Evolutionary conservation across 169 alveolate genomes (phyloP), one percentile per base, ranked within the genome.

Genomic region (Plasmodium cynomolgi): DNA sequence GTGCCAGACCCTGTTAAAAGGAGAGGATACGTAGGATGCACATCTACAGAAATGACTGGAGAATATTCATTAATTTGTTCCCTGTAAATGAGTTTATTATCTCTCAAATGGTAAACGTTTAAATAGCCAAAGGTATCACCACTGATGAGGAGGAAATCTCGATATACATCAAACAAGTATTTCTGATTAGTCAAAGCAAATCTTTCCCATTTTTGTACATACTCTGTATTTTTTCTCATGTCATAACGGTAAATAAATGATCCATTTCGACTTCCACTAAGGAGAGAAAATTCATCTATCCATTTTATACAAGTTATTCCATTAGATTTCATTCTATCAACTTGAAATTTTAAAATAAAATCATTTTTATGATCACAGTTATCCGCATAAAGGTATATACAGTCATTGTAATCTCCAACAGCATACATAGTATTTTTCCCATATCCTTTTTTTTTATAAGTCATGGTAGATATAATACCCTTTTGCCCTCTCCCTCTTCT

Each of bases 401-500:
- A 80, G 39, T 88, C 90, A 58, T 80, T 88, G 73, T 88, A 88
- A 88, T 88, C 94, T 0, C 94, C 94, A 23, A 88, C 83, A 4
- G 91, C 88, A 50, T 88, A 88, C 17, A 88, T 62, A 20, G 58
- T 9, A 62, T 88, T 88, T 5, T 80, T 20, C 13, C 94, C 94
- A 44, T 80, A 88, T 2, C 94, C 94, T 58, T 88, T 85, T 62
- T 62, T 88, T 41, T 88, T 88, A 88, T 88, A 88, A 4, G 81
- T 77, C 31, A 88, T 88, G 50, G 84, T 58, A 3, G 94, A 88
- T 26, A 88, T 88, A 29, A 88, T 88, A 13, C 94, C 94, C 37
- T 88, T 88, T 62, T 88, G 94, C 9, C 94, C 94, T 33, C 77
- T 80, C 23, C 94, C 94, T 47, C 68, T 88, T 62, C 94, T 88